Percentiles rank a stretch among this genome's conserved stretches.
Evolutionary conservation across 2,329 filamentous ascomycete species (phyloP).

Genomic region (Apiospora pterosperma): DNA sequence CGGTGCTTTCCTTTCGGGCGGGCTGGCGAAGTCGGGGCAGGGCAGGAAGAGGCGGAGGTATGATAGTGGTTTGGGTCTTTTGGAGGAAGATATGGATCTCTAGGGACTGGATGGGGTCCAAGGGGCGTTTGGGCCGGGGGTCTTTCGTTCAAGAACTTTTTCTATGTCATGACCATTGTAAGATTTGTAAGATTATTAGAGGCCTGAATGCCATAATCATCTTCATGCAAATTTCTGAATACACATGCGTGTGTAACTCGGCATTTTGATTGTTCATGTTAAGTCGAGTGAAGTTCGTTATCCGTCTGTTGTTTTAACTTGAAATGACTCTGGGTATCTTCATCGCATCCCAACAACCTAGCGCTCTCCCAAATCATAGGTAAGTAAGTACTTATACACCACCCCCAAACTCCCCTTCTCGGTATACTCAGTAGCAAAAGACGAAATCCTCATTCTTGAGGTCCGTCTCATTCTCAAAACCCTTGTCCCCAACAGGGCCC

Average conservation of each 20-base stretch:
- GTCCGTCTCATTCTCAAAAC: conserved; percentile 58
- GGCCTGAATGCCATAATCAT: neutral
- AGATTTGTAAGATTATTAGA: neutral
- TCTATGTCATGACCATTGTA: neutral
- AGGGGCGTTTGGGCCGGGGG: neutral
- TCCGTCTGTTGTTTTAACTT: neutral
- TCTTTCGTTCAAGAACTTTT: neutral
- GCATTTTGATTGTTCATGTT: too few species aligned
- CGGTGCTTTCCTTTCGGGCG: conserved; percentile 22
- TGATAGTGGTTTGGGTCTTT: conserved; percentile 53
- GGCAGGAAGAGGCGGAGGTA: conserved; percentile 43
- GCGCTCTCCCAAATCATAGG: neutral
- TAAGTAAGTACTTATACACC: neutral
- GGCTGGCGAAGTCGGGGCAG: conserved; percentile 25
- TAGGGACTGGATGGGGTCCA: neutral
- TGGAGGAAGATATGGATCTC: conserved; percentile 44
- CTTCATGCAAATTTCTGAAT: neutral
- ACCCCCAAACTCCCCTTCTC: neutral
- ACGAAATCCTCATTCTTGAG: conserved; percentile 62
- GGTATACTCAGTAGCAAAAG: conserved; percentile 46
- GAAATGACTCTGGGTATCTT: neutral
- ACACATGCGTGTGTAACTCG: neutral
- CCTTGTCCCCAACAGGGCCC: conserved; percentile 38
- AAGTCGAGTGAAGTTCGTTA: neutral
- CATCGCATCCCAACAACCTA: neutral